Conservation (phyloP, 257 asterid species). For the Solanum microdontum region DNA sequence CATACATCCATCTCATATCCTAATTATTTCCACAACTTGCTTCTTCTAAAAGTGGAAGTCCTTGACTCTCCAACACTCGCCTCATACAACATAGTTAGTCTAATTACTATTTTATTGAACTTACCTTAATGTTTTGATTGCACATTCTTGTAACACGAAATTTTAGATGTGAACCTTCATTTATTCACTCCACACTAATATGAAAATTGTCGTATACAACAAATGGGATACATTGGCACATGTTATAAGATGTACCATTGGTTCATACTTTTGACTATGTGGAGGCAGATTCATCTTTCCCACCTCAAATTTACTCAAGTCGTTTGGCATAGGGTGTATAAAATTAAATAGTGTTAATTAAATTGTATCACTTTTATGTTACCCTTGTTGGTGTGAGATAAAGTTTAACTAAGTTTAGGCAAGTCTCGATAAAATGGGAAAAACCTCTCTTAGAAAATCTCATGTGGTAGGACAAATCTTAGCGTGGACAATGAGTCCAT, state of each 20-base stretch:
- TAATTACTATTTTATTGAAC: not conserved
- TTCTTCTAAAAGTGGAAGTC: not conserved
- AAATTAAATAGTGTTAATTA: too few relatives aligned
- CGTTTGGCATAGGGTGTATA: not conserved
- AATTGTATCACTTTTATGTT: too few relatives aligned
- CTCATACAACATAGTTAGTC: not conserved
- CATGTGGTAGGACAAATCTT: too few relatives aligned
- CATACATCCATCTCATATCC: not conserved
- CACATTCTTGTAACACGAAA: not conserved
- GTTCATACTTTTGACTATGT: not conserved
- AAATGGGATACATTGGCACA: not conserved
- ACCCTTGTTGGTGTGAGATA: too few relatives aligned
- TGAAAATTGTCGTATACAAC: not conserved
- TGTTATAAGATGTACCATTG: not conserved
- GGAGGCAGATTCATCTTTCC: not conserved
- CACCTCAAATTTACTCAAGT: not conserved
- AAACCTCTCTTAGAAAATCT: too few relatives aligned
- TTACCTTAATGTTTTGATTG: not conserved
- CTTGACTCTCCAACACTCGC: not conserved
- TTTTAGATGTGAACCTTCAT: not conserved
- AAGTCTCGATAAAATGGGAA: too few relatives aligned
- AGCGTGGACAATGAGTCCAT: too few relatives aligned
- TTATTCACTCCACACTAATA: not conserved
- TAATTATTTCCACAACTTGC: not conserved
- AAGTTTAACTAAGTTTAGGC: too few relatives aligned